Conservation (phyloP, 495 filamentous ascomycete species). For the Hypoxylon rickii region DNA sequence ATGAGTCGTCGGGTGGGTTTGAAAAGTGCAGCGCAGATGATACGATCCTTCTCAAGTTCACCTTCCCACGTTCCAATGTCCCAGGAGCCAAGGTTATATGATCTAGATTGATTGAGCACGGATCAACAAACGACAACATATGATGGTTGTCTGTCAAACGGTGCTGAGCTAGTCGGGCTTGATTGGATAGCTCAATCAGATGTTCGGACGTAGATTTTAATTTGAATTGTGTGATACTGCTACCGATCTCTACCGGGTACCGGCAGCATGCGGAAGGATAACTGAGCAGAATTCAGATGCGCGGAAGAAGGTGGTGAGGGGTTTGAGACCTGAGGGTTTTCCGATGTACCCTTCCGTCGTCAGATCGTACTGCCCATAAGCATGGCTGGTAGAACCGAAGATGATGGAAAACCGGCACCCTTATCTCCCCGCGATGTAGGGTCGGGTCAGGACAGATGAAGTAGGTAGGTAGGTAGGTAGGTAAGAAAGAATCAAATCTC, state of each 20-base stretch:
- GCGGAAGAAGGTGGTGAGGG: not conserved
- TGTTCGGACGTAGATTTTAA: constrained; percentile 1
- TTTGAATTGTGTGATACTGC: constrained; percentile 13
- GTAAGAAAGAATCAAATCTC: not conserved
- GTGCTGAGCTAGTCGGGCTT: not conserved
- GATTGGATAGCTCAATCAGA: constrained; percentile 3
- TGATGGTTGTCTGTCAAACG: constrained; percentile 14
- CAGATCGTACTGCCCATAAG: no score
- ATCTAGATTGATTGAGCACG: constrained; percentile 4
- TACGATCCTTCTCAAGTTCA: constrained; percentile 15
- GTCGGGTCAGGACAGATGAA: not conserved
- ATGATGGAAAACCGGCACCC: no score
- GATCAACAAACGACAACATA: constrained; percentile 10
- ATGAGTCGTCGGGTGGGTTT: constrained; percentile 1
- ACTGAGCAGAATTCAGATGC: not conserved
- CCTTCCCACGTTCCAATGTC: no score
- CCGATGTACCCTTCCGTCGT: not conserved
- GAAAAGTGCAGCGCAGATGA: constrained; percentile 13
- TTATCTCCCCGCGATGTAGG: no score
- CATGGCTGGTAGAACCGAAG: no score
- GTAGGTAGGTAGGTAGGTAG: not conserved
- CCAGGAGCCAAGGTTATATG: no score
- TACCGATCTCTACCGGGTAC: constrained; percentile 26
- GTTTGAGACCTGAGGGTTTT: not conserved
- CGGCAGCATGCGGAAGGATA: constrained; percentile 20